These are phyloP conservation scores for Bidens hawaiensis DNA, from an alignment of 140 eudicot species.

Conservation along the genomic window DNA sequence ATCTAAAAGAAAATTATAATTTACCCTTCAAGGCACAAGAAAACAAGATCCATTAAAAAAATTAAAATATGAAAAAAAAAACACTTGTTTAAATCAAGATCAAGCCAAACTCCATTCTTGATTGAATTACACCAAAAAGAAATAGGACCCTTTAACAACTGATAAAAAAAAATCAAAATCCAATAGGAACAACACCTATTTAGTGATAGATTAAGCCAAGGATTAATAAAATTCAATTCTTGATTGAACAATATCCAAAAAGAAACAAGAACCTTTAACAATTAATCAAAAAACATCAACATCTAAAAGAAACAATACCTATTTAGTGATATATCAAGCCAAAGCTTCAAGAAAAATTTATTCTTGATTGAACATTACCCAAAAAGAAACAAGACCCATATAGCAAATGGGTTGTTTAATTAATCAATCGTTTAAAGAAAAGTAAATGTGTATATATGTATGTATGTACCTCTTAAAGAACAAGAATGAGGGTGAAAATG, in stretches of 20 bases:
- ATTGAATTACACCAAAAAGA: no score
- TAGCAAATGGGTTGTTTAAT: no score
- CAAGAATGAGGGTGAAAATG: no score
- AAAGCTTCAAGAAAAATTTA: background rate
- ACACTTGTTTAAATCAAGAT: no score
- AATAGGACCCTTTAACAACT: no score
- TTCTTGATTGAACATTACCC: conserved; percentile 18
- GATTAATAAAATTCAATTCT: background rate
- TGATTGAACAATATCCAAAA: background rate
- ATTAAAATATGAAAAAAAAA: no score
- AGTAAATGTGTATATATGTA: no score
- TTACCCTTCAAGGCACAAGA: conserved; percentile 26
- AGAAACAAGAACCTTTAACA: no score
- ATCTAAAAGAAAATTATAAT: conserved; percentile 44
- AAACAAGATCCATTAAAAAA: background rate
- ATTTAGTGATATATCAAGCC: no score
- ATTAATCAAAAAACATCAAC: background rate
- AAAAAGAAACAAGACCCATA: conserved; percentile 10
- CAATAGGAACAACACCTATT: background rate
- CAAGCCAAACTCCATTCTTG: no score
- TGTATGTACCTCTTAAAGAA: conserved; percentile 33
- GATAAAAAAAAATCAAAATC: background rate
- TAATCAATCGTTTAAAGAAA: no score
- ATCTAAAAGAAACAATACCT: background rate
- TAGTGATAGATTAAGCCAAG: background rate